Evolutionary conservation across 2,329 filamentous ascomycete genomes (phyloP).

Genomic region (Alternaria infectoria): DNA sequence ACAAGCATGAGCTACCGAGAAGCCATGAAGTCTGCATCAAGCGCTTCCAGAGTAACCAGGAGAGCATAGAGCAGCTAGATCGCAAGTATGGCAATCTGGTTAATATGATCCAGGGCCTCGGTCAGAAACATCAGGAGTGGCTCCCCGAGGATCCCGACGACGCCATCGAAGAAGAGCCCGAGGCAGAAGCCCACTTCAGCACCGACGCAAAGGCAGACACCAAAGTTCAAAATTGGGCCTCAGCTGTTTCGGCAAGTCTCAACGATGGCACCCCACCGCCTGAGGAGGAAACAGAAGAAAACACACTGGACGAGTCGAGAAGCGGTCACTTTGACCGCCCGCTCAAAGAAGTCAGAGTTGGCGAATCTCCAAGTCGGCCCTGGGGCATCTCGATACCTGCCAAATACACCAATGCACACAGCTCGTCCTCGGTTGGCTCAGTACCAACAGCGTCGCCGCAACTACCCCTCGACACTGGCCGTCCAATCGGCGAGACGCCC

Average conservation of each 20-base stretch:
- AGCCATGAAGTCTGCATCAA: constrained; percentile 93
- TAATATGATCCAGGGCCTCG: constrained; percentile 92
- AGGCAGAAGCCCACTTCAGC: constrained; percentile 53
- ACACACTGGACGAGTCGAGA: constrained; percentile 63
- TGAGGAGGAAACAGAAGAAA: constrained; percentile 46
- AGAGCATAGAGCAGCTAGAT: constrained; percentile 85
- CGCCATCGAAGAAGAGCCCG: constrained; percentile 55
- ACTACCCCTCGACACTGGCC: constrained; percentile 57
- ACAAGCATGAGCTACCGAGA: constrained; percentile 92
- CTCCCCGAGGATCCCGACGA: constrained; percentile 65
- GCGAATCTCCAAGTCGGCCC: constrained; percentile 89
- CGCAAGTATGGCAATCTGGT: constrained; percentile 92
- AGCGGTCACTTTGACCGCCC: constrained; percentile 81
- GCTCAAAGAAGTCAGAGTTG: constrained; percentile 87
- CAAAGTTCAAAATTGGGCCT: constrained; percentile 85
- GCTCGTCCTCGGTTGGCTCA: constrained; percentile 48
- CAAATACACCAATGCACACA: constrained; percentile 52
- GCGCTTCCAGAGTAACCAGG: constrained; percentile 85
- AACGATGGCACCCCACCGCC: constrained; percentile 49
- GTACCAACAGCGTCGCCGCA: constrained; percentile 54
- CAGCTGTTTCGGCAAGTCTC: constrained; percentile 69
- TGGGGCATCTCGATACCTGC: constrained; percentile 87
- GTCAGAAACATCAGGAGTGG: constrained; percentile 86
- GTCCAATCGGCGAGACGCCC: constrained; percentile 31
- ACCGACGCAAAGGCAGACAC: constrained; percentile 62